phyloP scores from a whole-genome alignment of 768 basidiomycete species.

The Leccinum sublutescens region DNA sequence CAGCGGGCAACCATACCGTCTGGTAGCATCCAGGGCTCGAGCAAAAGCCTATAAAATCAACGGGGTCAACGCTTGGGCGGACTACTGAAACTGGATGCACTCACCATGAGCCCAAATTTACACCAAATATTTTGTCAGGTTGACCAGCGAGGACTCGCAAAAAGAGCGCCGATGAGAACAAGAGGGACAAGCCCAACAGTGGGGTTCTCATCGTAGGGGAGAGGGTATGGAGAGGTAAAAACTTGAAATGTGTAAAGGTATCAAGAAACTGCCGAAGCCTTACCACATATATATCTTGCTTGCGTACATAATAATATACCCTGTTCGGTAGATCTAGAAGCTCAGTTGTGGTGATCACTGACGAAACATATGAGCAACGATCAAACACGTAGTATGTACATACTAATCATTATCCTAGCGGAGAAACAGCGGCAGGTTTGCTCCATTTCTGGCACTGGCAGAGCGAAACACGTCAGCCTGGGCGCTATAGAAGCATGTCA shows the following conservation, averaged over 20 bases:
- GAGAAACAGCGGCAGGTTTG: background rate
- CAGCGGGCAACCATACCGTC: slow-evolving; percentile 38
- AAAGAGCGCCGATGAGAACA: slow-evolving; percentile 17
- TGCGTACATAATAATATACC: background rate
- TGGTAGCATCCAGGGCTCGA: slow-evolving; percentile 85
- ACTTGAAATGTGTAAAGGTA: background rate
- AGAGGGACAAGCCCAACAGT: slow-evolving; percentile 12
- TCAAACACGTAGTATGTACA: background rate
- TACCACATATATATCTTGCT: slow-evolving; percentile 9
- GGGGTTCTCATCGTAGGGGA: slow-evolving; percentile 21
- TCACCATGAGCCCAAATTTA: slow-evolving; percentile 68
- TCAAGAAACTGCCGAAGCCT: background rate
- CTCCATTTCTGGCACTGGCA: too few relatives aligned
- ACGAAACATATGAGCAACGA: background rate
- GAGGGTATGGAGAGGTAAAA: background rate
- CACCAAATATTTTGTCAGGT: slow-evolving; percentile 61
- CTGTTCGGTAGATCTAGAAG: background rate
- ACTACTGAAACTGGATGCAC: slow-evolving; percentile 9
- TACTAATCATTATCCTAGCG: background rate
- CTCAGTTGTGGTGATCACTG: background rate
- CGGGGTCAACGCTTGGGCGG: background rate
- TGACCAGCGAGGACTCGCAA: slow-evolving; percentile 18
- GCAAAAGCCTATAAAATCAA: slow-evolving; percentile 53
- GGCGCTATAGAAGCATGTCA: too few relatives aligned
- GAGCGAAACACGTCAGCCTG: too few relatives aligned